Percentiles rank a stretch among this genome's conserved stretches.
phyloP scores from a whole-genome alignment of 306 rosid species.

The Castanospermum australe region DNA sequence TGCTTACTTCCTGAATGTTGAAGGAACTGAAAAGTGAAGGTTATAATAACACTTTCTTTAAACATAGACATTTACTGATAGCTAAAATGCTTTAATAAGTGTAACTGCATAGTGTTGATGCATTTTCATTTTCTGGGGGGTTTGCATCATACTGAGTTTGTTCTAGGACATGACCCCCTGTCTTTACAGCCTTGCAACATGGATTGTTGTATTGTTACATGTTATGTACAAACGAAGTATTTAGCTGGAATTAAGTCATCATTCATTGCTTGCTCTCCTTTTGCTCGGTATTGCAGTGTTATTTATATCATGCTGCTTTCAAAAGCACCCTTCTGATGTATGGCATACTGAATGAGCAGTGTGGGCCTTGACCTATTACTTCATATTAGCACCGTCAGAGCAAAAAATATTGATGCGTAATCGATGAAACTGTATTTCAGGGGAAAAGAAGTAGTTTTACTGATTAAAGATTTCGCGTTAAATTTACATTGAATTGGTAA shows the following conservation, averaged over 20 bases:
- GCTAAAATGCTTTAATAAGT: background rate
- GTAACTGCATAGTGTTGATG: slow-evolving; percentile 8
- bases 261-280: background rate
- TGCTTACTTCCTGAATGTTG: slow-evolving; percentile 52
- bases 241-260: background rate
- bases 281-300: background rate
- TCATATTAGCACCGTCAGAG: too few species aligned
- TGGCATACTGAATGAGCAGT: too few species aligned
- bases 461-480: too few species aligned
- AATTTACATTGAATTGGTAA: too few species aligned
- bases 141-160: slow-evolving; percentile 6
- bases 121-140: slow-evolving; percentile 10
- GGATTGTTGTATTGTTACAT: background rate
- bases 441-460: too few species aligned
- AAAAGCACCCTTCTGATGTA: background rate
- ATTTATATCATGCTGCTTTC: background rate
- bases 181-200: slow-evolving; percentile 22
- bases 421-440: too few species aligned
- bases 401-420: too few species aligned
- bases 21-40: slow-evolving; percentile 30
- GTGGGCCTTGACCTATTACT: too few species aligned
- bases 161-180: background rate
- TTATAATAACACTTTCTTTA: slow-evolving; percentile 4
- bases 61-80: background rate
- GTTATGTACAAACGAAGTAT: background rate